phyloP scores from a whole-genome alignment of 768 basidiomycete genomes.

The Suillus hirtellus region DNA sequence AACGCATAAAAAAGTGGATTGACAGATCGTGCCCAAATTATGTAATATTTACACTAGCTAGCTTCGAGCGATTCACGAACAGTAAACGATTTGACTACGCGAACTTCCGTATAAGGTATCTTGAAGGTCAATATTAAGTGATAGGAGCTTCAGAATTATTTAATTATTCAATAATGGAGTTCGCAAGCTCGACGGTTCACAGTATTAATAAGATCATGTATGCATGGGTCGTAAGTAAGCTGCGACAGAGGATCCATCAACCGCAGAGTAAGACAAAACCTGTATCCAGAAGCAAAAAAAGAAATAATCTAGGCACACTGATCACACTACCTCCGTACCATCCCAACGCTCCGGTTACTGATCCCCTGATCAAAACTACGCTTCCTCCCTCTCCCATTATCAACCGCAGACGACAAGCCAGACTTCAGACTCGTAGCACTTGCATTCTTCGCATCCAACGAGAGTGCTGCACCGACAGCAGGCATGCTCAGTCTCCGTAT shows the following conservation, averaged over 20 bases:
- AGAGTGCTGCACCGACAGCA: constrained; percentile 58
- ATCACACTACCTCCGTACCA: constrained; percentile 42
- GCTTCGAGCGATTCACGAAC: no score
- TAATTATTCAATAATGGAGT: no score
- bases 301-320: neutral
- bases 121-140: no score
- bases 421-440: constrained; percentile 42
- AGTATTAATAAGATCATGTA: neutral
- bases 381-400: constrained; percentile 50
- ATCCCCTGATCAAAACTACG: constrained; percentile 36
- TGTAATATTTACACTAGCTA: no score
- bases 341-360: constrained; percentile 54
- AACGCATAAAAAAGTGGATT: no score
- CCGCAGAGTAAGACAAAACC: neutral
- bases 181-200: neutral
- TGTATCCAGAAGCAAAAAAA: neutral
- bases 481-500: constrained; percentile 80
- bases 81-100: no score
- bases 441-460: constrained; percentile 53
- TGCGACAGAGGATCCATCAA: neutral
- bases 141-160: no score
- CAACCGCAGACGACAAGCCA: constrained; percentile 37
- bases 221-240: neutral
- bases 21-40: no score
- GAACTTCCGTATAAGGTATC: no score